These are phyloP conservation scores for Asterophora lycoperdoides DNA, from an alignment of 768 basidiomycete species.

Conservation along the genomic window DNA sequence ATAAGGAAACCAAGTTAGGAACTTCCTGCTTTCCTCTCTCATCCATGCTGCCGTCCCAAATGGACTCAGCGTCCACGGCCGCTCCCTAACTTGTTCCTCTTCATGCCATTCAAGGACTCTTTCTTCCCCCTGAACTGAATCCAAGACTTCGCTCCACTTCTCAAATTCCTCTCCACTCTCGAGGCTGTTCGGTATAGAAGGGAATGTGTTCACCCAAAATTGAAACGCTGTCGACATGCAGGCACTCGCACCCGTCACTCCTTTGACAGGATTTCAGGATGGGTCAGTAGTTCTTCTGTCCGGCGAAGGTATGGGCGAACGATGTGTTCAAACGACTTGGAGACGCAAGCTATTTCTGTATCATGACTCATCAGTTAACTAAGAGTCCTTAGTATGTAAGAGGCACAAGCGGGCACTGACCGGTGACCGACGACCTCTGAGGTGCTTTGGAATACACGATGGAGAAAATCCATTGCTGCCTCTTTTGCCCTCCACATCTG, in stretches of 20 bases:
- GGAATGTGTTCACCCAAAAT: not conserved
- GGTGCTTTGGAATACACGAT: not conserved
- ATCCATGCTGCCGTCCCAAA: not conserved
- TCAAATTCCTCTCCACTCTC: not conserved
- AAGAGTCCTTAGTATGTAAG: too few species aligned
- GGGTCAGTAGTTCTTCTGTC: not conserved
- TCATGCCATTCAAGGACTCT: not conserved
- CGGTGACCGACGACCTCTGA: not conserved
- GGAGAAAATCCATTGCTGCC: not conserved
- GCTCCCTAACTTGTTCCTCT: not conserved
- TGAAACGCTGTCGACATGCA: not conserved
- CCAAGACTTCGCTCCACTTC: not conserved
- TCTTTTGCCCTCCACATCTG: not conserved
- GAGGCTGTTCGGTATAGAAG: not conserved
- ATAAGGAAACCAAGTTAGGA: too few species aligned
- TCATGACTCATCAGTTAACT: not conserved
- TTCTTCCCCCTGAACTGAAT: not conserved
- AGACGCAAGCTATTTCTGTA: not conserved
- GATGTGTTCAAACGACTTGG: not conserved
- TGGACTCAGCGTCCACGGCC: not conserved
- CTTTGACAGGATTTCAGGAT: not conserved
- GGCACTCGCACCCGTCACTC: not conserved
- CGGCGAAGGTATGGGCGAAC: slow-evolving; percentile 1
- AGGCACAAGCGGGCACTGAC: too few species aligned
- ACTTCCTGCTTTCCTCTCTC: not conserved